Conservation (phyloP, 192 early-diverging fungal genomes). For the Coemansia sp. region DNA sequence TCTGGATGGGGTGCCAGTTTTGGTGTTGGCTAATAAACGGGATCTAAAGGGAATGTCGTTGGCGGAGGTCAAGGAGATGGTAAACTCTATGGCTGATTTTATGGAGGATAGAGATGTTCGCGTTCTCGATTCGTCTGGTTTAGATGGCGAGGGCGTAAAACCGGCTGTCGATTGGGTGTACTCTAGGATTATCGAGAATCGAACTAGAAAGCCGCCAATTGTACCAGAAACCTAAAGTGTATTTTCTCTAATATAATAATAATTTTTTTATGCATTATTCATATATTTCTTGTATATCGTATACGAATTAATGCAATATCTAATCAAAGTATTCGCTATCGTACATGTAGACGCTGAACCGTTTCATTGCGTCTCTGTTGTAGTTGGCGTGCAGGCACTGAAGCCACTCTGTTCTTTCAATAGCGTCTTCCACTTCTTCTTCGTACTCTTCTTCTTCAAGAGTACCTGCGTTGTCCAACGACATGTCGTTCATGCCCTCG, state of each 20-base stretch:
- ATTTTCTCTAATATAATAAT: background rate
- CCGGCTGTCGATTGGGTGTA: constrained; percentile 94
- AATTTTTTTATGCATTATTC: background rate
- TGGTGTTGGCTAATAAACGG: constrained; percentile 96
- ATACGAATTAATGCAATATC: background rate
- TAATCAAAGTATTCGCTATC: background rate
- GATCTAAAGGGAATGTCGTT: constrained; percentile 75
- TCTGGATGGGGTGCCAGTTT: constrained; percentile 82
- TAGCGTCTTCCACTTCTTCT: background rate
- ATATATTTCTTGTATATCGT: background rate
- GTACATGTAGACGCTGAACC: background rate
- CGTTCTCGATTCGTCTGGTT: constrained; percentile 62
- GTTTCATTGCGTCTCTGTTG: background rate
- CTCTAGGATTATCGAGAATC: constrained; percentile 80
- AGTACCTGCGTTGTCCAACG: background rate
- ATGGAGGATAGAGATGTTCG: constrained; percentile 86
- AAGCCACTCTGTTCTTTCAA: background rate
- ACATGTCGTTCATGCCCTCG: background rate
- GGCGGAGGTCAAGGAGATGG: constrained; percentile 87
- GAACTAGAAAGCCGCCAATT: constrained; percentile 76
- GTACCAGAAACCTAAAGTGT: constrained; percentile 4
- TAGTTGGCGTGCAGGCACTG: background rate
- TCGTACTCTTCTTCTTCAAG: background rate
- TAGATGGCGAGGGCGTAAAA: constrained; percentile 74
- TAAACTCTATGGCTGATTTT: constrained; percentile 84